phyloP scores from a whole-genome alignment of 2,329 filamentous ascomycete genomes.

The Aspergillus ibericus region DNA sequence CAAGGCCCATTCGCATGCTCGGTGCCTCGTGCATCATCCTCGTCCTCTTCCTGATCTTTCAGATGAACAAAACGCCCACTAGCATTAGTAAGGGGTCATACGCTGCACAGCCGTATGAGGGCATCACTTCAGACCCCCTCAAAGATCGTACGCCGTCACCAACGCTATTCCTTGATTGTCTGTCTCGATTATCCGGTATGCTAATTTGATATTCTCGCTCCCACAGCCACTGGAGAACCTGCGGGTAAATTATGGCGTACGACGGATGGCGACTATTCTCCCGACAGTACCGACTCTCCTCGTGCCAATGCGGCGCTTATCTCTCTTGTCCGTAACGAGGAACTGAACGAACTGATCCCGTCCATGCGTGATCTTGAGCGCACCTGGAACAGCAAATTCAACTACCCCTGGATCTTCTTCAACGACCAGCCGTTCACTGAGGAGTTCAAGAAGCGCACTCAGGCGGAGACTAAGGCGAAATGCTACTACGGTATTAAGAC shows the following conservation, averaged over 20 bases:
- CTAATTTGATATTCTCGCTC: conserved; percentile 17
- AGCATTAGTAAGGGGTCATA: conserved; percentile 41
- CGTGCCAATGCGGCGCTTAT: conserved; percentile 93
- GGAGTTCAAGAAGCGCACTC: conserved; percentile 84
- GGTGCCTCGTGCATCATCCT: conserved; percentile 69
- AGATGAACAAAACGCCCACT: conserved; percentile 60
- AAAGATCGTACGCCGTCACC: conserved; percentile 68
- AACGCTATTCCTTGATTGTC: neutral
- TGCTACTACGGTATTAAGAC: conserved; percentile 69
- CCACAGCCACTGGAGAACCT: conserved; percentile 76
- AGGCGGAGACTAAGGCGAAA: conserved; percentile 81
- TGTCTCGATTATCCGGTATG: neutral
- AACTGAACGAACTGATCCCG: conserved; percentile 77
- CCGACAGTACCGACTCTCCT: conserved; percentile 70
- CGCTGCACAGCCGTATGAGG: conserved; percentile 43
- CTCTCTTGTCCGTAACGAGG: conserved; percentile 87
- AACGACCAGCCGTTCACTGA: conserved; percentile 92
- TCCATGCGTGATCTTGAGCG: conserved; percentile 90
- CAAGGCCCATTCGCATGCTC: conserved; percentile 79
- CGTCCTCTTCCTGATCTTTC: conserved; percentile 76
- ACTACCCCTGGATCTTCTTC: conserved; percentile 99
- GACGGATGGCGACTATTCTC: conserved; percentile 72
- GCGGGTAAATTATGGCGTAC: conserved; percentile 72
- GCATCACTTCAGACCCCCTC: conserved; percentile 78
- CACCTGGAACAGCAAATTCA: conserved; percentile 98